phyloP scores from a whole-genome alignment of 257 asterid genomes.

The Gentiana straminea region DNA sequence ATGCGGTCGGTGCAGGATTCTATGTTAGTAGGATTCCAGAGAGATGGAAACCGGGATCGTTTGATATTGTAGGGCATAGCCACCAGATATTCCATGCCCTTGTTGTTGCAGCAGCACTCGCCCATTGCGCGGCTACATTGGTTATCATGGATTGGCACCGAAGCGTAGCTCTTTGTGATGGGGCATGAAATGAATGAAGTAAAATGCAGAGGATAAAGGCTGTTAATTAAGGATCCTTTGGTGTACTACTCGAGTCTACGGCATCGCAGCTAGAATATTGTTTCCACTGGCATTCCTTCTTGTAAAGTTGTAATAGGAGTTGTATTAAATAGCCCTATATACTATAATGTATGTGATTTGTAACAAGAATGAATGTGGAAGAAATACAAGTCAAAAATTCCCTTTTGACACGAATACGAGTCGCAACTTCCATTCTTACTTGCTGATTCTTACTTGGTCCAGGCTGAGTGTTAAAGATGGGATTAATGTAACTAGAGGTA shows the following conservation, averaged over 20 bases:
- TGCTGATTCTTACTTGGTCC: background rate
- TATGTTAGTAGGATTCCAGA: slow-evolving; percentile 74
- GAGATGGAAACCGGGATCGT: slow-evolving; percentile 79
- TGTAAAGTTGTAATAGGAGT: background rate
- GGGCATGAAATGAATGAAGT: background rate
- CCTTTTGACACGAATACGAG: too few species aligned
- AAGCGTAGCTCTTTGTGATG: slow-evolving; percentile 23
- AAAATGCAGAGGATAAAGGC: slow-evolving; percentile 1
- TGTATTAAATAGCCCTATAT: background rate
- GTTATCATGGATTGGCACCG: slow-evolving; percentile 74
- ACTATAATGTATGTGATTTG: background rate
- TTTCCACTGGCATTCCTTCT: background rate
- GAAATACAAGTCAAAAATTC: too few species aligned
- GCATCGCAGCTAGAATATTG: background rate
- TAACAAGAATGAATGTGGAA: background rate
- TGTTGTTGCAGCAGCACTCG: slow-evolving; percentile 78
- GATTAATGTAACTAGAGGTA: background rate
- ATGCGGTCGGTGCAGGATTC: slow-evolving; percentile 57
- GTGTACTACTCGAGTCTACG: background rate
- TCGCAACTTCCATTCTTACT: background rate
- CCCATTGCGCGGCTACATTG: slow-evolving; percentile 60
- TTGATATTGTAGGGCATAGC: slow-evolving; percentile 85
- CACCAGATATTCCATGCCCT: slow-evolving; percentile 86
- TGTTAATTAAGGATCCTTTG: slow-evolving; percentile 2
- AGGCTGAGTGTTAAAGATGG: background rate